Conservation (phyloP, 2,329 filamentous ascomycete genomes). For the Aspergillus sp. region DNA sequence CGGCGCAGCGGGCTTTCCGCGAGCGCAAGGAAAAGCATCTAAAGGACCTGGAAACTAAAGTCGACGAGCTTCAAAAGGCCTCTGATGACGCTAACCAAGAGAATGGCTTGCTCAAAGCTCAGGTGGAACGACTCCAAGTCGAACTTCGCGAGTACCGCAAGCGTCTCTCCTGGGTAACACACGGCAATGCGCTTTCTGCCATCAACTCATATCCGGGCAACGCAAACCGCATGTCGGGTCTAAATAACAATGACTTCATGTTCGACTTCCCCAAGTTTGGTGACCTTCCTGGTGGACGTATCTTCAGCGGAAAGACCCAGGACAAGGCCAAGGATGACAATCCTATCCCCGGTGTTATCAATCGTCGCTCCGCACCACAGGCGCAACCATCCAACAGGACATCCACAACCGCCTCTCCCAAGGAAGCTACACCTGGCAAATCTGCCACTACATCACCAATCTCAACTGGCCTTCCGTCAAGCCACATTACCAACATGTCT, state of each 20-base stretch:
- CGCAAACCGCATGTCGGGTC: slow-evolving; percentile 57
- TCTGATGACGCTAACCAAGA: slow-evolving; percentile 84
- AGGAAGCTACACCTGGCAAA: slow-evolving; percentile 13
- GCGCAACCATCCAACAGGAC: slow-evolving; percentile 6
- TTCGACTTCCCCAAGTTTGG: slow-evolving; percentile 98
- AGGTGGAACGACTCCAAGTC: slow-evolving; percentile 82
- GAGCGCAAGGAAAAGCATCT: slow-evolving; percentile 87
- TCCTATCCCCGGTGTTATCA: slow-evolving; percentile 37
- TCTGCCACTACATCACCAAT: slow-evolving; percentile 10
- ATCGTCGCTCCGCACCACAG: slow-evolving; percentile 27
- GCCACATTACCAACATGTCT: slow-evolving; percentile 18
- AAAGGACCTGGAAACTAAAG: slow-evolving; percentile 59
- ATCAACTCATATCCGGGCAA: slow-evolving; percentile 53
- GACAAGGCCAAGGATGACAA: slow-evolving; percentile 38
- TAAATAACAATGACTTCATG: slow-evolving; percentile 80
- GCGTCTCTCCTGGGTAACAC: slow-evolving; percentile 69
- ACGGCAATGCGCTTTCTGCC: slow-evolving; percentile 52
- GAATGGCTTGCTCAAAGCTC: slow-evolving; percentile 80
- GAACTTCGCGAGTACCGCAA: slow-evolving; percentile 93
- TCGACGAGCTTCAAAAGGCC: slow-evolving; percentile 72
- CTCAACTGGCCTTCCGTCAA: slow-evolving; percentile 19
- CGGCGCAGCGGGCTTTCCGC: slow-evolving; percentile 89
- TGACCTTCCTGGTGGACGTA: slow-evolving; percentile 62
- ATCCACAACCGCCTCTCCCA: slow-evolving; percentile 14
- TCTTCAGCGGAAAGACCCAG: slow-evolving; percentile 52